phyloP scores from a whole-genome alignment of 75 land plant genomes.

The Cunninghamia lanceolata region DNA sequence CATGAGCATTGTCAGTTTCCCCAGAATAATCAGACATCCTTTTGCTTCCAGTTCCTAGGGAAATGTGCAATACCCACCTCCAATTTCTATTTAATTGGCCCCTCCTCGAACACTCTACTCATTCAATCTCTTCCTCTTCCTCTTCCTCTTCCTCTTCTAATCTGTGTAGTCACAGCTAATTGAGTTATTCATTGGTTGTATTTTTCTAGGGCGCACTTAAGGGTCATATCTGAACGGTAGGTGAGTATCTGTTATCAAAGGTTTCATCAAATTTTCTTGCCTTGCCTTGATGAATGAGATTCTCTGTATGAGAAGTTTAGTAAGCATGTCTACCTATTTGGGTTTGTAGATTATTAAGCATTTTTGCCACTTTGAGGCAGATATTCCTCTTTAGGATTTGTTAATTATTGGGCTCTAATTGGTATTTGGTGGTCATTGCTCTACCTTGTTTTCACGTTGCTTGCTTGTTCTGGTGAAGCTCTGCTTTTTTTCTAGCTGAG shows the following conservation, averaged over 20 bases:
- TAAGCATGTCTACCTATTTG: not conserved
- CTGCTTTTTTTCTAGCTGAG: not conserved
- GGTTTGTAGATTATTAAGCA: not conserved
- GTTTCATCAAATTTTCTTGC: not conserved
- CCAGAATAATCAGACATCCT: not conserved
- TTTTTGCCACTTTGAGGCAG: not conserved
- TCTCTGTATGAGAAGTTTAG: not conserved
- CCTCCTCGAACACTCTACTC: not conserved
- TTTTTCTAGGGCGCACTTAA: not conserved
- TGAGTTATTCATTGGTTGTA: not conserved
- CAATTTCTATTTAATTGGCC: constrained; percentile 7
- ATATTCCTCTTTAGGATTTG: not conserved
- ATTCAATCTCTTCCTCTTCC: not conserved
- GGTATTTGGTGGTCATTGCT: not conserved
- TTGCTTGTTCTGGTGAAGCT: not conserved
- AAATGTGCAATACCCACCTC: not conserved
- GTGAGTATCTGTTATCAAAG: not conserved
- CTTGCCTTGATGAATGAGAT: not conserved
- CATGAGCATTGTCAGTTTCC: not conserved
- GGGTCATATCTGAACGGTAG: not conserved
- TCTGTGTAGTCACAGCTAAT: not conserved
- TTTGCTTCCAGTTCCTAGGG: not conserved
- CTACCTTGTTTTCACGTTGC: not conserved
- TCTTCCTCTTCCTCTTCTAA: too few species aligned
- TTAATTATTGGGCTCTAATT: not conserved